A percentile compares a stretch with the other conserved stretches of the same genome.
Conservation (phyloP, 352 stramenopile genomes). For the Stramenopiles sp. region DNA sequence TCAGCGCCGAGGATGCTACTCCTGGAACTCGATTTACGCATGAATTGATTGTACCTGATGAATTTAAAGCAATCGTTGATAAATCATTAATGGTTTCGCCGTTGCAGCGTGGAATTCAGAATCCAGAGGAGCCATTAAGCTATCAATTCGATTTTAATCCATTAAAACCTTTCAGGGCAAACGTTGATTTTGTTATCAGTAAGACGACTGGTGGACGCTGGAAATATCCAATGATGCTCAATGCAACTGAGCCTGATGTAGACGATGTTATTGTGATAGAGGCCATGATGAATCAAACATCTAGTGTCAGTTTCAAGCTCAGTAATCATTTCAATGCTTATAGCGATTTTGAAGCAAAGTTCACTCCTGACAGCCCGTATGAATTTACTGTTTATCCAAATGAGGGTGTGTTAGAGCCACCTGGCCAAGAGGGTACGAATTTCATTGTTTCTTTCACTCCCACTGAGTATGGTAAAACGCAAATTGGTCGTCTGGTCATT, state of each 20-base stretch:
- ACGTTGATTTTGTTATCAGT: constrained; percentile 44
- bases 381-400: constrained; percentile 62
- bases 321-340: constrained; percentile 54
- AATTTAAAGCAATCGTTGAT: neutral
- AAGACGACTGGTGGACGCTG: constrained; percentile 54
- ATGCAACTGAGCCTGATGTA: constrained; percentile 45
- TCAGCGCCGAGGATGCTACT: neutral
- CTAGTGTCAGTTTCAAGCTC: constrained; percentile 55
- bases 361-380: constrained; percentile 53
- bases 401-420: constrained; percentile 44
- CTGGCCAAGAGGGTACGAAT: constrained; percentile 40
- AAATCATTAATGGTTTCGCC: neutral
- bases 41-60: neutral
- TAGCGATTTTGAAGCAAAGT: constrained; percentile 53
- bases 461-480: constrained; percentile 67
- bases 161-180: constrained; percentile 50
- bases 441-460: constrained; percentile 71
- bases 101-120: neutral
- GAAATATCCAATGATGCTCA: constrained; percentile 56
- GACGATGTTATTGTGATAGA: constrained; percentile 66
- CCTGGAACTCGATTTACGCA: neutral
- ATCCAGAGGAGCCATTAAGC: neutral
- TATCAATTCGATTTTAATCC: constrained; percentile 47
- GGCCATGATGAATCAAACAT: constrained; percentile 54
- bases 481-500: constrained; percentile 58